These are phyloP conservation scores for Cordyceps militaris DNA, from an alignment of 2,329 filamentous ascomycete species.

Conservation along the genomic window DNA sequence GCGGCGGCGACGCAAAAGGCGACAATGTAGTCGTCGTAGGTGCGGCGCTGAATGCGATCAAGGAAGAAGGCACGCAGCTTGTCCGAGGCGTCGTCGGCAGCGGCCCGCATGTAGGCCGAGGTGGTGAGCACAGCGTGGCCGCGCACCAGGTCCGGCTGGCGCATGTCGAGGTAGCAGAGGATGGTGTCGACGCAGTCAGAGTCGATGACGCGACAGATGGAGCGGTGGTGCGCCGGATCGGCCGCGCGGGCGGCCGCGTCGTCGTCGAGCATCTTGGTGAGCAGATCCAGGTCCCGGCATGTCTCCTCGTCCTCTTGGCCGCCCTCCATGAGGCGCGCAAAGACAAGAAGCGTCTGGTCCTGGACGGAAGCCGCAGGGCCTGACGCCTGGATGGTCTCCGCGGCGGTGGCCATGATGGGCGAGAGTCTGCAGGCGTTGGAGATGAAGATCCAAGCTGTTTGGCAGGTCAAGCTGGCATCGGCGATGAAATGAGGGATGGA, in stretches of 20 bases:
- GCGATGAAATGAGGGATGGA: background rate
- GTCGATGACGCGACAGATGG: constrained; percentile 59
- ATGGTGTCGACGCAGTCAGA: constrained; percentile 75
- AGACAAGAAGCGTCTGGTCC: constrained; percentile 67
- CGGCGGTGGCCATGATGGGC: constrained; percentile 28
- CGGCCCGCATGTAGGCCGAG: constrained; percentile 75
- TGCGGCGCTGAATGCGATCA: constrained; percentile 61
- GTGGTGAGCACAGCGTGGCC: constrained; percentile 76
- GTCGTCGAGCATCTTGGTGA: constrained; percentile 53
- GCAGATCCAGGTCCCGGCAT: constrained; percentile 48
- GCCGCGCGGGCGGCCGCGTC: constrained; percentile 41
- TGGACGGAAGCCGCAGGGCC: constrained; percentile 34
- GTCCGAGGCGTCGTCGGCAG: constrained; percentile 61
- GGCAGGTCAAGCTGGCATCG: background rate
- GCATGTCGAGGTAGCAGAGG: constrained; percentile 77
- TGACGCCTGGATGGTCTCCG: constrained; percentile 25
- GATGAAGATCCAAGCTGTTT: background rate
- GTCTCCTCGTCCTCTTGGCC: constrained; percentile 75
- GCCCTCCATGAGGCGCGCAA: constrained; percentile 85
- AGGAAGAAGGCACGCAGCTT: constrained; percentile 71
- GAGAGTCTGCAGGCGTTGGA: background rate
- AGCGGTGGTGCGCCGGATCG: constrained; percentile 32
- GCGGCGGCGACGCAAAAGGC: constrained; percentile 89
- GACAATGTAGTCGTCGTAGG: constrained; percentile 80
- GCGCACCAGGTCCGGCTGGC: constrained; percentile 64